Evolutionary conservation across 1,139 yeast species (phyloP), one percentile per base, ranked within the genome.

Genomic region (Scheffersomyces stambukii): DNA sequence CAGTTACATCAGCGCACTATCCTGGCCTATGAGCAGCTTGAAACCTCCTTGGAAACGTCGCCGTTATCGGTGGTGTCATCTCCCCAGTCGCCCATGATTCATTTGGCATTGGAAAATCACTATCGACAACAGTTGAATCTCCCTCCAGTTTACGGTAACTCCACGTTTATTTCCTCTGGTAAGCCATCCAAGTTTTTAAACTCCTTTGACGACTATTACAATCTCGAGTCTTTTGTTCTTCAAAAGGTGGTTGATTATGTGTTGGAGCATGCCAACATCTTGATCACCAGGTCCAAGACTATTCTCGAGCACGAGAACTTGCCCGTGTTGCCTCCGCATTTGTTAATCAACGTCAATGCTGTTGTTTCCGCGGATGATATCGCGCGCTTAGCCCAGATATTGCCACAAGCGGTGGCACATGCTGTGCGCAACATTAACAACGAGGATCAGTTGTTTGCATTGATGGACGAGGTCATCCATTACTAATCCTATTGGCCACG

Each of bases 301-400:
- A 68, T 86, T 11, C 64, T 80, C 33, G 79, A 75, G 41, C 94
- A 81, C 46, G 96, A 89, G 50, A 60, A 77, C 33, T 68, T 84
- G 39, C 93, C 95, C 4, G 67, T 84, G 24, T 70, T 75, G 29
- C 52, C 54, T 29, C 95, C 93, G 16, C 81, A 82, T 41, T 64
- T 89, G 44, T 70, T 80, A 43, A 50, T 88, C 9, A 66, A 72
- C 42, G 56, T 82, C 28, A 81, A 75, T 44, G 64, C 69, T 20
- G 79, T 75, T 3, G 70, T 79, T 35, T 51, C 71, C 2, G 50
- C 52, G 19, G 56, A 60, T n/a, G 94, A 86, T 40, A 54, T 81
- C 30, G 57, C 54, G 11, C 31, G 28, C 9, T 43, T 54, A 19
- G 40, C 38, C 4, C 25, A 36, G 6, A 36, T 45, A 8, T 46